Conservation (phyloP, 2,329 filamentous ascomycete genomes). For the Thielaviopsis ethacetica region DNA sequence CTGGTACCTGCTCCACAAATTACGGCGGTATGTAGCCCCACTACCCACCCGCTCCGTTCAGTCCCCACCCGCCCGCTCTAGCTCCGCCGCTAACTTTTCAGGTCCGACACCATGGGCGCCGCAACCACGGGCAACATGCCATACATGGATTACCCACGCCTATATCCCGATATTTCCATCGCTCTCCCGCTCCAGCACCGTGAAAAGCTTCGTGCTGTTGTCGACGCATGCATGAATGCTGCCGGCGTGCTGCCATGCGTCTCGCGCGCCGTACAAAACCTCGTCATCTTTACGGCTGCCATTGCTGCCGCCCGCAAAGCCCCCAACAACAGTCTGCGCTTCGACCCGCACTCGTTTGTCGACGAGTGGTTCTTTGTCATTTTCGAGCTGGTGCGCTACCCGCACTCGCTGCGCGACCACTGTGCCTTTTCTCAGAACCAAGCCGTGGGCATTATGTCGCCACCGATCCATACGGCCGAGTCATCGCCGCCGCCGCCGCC, state of each 20-base stretch:
- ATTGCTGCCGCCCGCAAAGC: conserved; percentile 6
- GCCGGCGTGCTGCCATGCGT: conserved; percentile 9
- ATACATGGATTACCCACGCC: conserved; percentile 11
- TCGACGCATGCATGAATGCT: neutral
- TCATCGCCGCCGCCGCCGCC: neutral
- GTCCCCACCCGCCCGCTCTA: neutral
- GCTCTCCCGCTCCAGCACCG: conserved; percentile 1
- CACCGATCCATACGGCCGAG: neutral
- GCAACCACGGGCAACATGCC: conserved; percentile 6
- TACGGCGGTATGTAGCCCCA: conserved; percentile 7
- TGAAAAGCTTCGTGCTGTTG: neutral
- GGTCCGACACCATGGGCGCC: conserved; percentile 9
- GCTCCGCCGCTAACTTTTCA: neutral
- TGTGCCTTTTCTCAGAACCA: conserved; percentile 9
- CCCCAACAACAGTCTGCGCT: conserved; percentile 3
- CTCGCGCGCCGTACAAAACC: neutral
- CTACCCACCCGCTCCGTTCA: neutral
- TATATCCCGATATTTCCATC: conserved; percentile 9
- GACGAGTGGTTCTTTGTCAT: conserved; percentile 11
- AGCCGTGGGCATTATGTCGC: conserved; percentile 3
- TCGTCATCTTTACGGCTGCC: conserved; percentile 7
- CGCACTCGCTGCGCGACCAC: conserved; percentile 9
- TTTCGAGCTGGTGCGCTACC: conserved; percentile 5
- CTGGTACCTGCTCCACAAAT: conserved; percentile 11
- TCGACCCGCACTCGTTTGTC: conserved; percentile 8